A percentile compares a stretch with the other conserved stretches of the same genome.
These are phyloP conservation scores for Fomitiporia mediterranea DNA, from an alignment of 1,284 basidiomycete genomes.

Conservation along the genomic window DNA sequence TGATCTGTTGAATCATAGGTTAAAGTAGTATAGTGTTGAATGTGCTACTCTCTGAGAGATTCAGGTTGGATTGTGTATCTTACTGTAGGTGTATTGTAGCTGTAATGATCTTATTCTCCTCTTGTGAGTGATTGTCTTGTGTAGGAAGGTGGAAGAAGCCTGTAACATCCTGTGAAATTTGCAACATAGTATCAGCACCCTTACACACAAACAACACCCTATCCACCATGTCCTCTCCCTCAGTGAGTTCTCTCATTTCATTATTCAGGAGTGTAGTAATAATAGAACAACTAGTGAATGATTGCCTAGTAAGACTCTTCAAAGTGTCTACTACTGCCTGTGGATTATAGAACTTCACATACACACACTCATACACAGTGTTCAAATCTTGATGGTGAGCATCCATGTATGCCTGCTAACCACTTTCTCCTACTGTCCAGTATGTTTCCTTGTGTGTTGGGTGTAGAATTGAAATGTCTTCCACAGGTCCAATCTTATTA, in stretches of 20 bases:
- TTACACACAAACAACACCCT: no score
- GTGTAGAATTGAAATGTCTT: slow-evolving; percentile 85
- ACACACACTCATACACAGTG: slow-evolving; percentile 91
- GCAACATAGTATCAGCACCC: no score
- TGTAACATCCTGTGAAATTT: no score
- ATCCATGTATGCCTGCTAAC: slow-evolving; percentile 59
- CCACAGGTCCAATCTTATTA: slow-evolving; percentile 74
- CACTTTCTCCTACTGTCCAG: slow-evolving; percentile 64
- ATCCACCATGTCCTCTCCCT: no score
- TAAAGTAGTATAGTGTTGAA: slow-evolving; percentile 78
- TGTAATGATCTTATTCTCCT: no score
- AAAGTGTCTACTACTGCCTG: slow-evolving; percentile 66
- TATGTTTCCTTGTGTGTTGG: slow-evolving; percentile 83
- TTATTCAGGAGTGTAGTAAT: slow-evolving; percentile 73
- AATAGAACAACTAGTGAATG: slow-evolving; percentile 89
- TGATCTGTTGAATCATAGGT: slow-evolving; percentile 79
- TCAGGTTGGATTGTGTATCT: no score
- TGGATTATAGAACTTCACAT: slow-evolving; percentile 75
- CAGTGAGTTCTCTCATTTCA: no score
- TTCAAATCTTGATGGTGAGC: slow-evolving; percentile 75
- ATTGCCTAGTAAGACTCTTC: slow-evolving; percentile 83
- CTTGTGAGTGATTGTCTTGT: no score
- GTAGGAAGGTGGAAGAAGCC: no score
- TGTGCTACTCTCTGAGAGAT: slow-evolving; percentile 59
- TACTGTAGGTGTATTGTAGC: no score